These are phyloP conservation scores for Coffea humblotiana DNA, from an alignment of 305 asterid species.

Conservation along the genomic window DNA sequence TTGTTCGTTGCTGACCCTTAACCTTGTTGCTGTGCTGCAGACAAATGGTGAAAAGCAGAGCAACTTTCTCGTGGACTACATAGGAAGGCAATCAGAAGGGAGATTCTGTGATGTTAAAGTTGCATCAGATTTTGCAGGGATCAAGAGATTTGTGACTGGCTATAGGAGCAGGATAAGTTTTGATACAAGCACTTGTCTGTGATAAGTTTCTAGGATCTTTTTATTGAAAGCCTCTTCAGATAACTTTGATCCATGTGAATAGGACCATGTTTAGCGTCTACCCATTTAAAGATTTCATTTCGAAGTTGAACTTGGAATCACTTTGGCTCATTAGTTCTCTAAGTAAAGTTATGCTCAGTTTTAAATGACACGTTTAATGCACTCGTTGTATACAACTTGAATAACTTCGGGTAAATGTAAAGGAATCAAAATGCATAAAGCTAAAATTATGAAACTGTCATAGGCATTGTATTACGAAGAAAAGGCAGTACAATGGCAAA, in stretches of 20 bases:
- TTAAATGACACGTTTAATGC: neutral
- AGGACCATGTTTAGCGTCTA: neutral
- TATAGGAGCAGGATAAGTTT: conserved; percentile 39
- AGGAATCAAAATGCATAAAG: neutral
- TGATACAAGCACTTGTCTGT: neutral
- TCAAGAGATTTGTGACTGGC: conserved; percentile 75
- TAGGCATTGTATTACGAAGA: neutral
- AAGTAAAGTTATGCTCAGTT: neutral
- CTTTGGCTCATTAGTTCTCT: neutral
- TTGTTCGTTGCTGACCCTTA: neutral
- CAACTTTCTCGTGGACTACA: conserved; percentile 50
- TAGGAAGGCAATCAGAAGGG: conserved; percentile 46
- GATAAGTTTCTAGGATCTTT: neutral
- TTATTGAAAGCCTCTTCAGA: neutral
- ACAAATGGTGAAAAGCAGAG: conserved; percentile 83
- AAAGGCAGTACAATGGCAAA: neutral
- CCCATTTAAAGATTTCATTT: neutral
- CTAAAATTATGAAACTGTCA: neutral
- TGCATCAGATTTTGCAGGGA: conserved; percentile 62
- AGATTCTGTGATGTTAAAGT: conserved; percentile 50
- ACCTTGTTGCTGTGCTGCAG: conserved; percentile 46
- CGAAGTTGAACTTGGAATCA: neutral
- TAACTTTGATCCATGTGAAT: neutral
- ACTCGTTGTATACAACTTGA: neutral
- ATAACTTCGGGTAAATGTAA: neutral